Evolutionary conservation across 2,329 filamentous ascomycete species (phyloP).

Genomic region (Aspergillus candidus): DNA sequence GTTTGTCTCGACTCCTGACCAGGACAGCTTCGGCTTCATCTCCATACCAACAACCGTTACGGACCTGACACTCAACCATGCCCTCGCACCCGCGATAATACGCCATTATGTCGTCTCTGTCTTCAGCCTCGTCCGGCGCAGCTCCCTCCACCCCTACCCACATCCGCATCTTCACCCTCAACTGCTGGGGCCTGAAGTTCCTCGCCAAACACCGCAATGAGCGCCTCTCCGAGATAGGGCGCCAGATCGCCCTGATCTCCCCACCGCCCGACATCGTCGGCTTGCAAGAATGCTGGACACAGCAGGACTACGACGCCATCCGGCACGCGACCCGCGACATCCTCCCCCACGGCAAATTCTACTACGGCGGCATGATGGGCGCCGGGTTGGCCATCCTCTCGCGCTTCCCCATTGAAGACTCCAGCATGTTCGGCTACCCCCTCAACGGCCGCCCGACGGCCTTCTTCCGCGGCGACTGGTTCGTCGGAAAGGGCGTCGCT

Average conservation of each 20-base stretch:
- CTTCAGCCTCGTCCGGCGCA: conserved; percentile 7
- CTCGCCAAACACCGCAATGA: conserved; percentile 71
- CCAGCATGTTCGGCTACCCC: conserved; percentile 78
- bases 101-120: not conserved
- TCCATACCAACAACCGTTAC: too few relatives aligned
- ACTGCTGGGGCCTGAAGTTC: conserved; percentile 95
- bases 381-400: conserved; percentile 84
- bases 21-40: too few relatives aligned
- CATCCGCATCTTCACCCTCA: conserved; percentile 78
- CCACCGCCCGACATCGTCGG: conserved; percentile 78
- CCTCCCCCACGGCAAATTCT: conserved; percentile 89
- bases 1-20: too few relatives aligned
- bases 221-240: conserved; percentile 77
- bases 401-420: conserved; percentile 87
- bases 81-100: too few relatives aligned
- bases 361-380: conserved; percentile 81
- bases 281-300: conserved; percentile 92
- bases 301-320: conserved; percentile 74
- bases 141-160: conserved; percentile 43
- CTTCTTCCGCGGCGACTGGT: conserved; percentile 94
- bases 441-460: conserved; percentile 89
- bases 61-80: too few relatives aligned
- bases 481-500: conserved; percentile 88
- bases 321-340: conserved; percentile 65
- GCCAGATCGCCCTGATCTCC: conserved; percentile 61